Base-by-base conservation (phyloP, 192 early-diverging fungal genomes). In the Podila clonocystis region DNA sequence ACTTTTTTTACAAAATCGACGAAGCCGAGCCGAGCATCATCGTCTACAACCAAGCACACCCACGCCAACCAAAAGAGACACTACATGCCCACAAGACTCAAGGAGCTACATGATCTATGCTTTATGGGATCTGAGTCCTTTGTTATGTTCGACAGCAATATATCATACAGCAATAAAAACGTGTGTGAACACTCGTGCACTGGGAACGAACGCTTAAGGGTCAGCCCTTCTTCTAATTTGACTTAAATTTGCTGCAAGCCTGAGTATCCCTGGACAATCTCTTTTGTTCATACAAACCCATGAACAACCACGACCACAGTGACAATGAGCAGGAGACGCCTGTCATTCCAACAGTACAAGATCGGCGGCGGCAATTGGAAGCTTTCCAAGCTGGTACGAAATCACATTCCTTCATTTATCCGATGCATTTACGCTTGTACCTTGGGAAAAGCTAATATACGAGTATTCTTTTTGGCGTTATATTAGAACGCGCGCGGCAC, bases 371-470 rank as follows among this genome's bases (percentile, higher is more conserved):
- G 52, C 70, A 67, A 31, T 36, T 79, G 9, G 76, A 79, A 31
- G 76, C 70, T 24, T 79, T 63, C 38, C 64, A 79, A 63, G 76
- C 76, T 45, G 76, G 76, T 79, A 57, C 34, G 17, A 24, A 34
- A 4, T 33, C 24, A 1, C 58, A 24, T 13, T 8, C 9, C 5
- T 11, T 38, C 36, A 24, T 9, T 24, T 3, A 11, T 2, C 28
- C 4, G 57, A 62, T 19, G 58, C 38, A 58, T 36, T 26, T 52
- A 9, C 9, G 17, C 15, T 24, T 22, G 12, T 24, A 8, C 4
- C 4, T 6, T n/a, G 1, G 12, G 17, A 33, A 30, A 15, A 1
- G 41, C 15, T 17, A 45, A 45, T 45, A 0, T 45, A 17, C 13
- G 13, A 45, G 41, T 31, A 15, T 30, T 38, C 5, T 38, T 13